A percentile compares a stretch with the other conserved stretches of the same genome.
phyloP scores from a whole-genome alignment of 2,329 filamentous ascomycete species.

The Phialophora expanda region DNA sequence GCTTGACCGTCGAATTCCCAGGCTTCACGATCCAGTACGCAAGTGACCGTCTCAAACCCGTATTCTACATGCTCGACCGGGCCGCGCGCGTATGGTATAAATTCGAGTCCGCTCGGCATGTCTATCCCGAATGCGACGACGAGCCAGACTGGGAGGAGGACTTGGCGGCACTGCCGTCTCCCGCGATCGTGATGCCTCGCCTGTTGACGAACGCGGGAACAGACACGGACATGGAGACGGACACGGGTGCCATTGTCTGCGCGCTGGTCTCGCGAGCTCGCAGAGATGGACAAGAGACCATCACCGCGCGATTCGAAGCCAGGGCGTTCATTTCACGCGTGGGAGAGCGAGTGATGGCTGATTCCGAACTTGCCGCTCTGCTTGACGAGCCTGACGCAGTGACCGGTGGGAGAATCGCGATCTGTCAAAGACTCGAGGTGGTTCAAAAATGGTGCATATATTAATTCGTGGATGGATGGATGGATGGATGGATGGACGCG shows the following conservation, averaged over 20 bases:
- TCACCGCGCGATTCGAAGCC: background rate
- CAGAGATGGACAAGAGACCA: background rate
- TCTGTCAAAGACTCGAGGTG: background rate
- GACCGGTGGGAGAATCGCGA: background rate
- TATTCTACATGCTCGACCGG: background rate
- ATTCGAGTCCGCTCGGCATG: slow-evolving; percentile 3
- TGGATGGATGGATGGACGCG: background rate
- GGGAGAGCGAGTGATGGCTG: background rate
- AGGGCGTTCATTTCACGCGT: background rate
- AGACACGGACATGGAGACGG: background rate
- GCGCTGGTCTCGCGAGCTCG: background rate
- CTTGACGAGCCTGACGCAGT: background rate
- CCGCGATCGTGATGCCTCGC: background rate
- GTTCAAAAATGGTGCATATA: background rate
- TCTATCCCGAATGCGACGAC: slow-evolving; percentile 8
- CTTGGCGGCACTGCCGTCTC: background rate
- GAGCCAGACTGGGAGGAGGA: slow-evolving; percentile 4
- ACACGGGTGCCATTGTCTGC: background rate
- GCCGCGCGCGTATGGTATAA: background rate
- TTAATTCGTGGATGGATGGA: background rate
- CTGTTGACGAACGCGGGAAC: background rate
- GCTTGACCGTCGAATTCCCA: too few species aligned
- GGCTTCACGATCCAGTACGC: too few species aligned
- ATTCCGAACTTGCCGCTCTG: background rate
- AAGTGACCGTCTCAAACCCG: too few species aligned